Base-by-base conservation (phyloP, 2,329 filamentous ascomycete species). In the Pestalotiopsis sp. region DNA sequence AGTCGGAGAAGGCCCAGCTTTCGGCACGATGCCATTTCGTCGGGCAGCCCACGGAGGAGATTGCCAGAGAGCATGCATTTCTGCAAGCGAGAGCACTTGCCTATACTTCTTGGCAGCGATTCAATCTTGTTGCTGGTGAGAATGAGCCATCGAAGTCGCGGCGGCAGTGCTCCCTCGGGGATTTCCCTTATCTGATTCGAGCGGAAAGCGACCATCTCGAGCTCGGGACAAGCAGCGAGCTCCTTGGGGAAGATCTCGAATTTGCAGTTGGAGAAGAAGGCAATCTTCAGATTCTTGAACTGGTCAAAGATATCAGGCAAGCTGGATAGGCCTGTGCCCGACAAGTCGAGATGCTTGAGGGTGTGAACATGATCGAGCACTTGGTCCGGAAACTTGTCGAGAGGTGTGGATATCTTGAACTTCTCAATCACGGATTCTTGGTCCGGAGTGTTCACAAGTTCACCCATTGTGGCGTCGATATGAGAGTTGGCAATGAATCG, bases 61-160 rank as follows among this genome's bases (percentile, higher is more conserved):
- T 86, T 86, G 14, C 83, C 83, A 1, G 84, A 80, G n/a, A 86
- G 73, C 82, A 85, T 83, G 71, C 83, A 85, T 73, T 85, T 84
- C 70, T 85, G 80, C 4, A 86, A 76, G 12, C 78, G 78, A 20
- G 71, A 70, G 68, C 83, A 86, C 23, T 74, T 73, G 11, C 83
- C 82, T 62, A 86, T 82, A 72, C 78, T 82, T 20, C 71, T 71
- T 0, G 84, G 83, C 7, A 86, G 74, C 7, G 70, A 66, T 3
- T 70, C 68, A 56, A 86, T 79, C 52, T 72, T 69, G 73, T 86
- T 86, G 71, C 83, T 80, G 20, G 84, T 86, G 13, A 86, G 75
- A 65, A 86, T 84, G 52, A 86, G 75, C 81, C 82, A 85, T n/a
- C 82, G 77, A 20, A 86, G 76, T 11, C 74, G 79, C 7, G 78